A percentile compares a stretch with the other conserved stretches of the same genome.
phyloP scores from a whole-genome alignment of 305 asterid species.

The Petunia hybrid region DNA sequence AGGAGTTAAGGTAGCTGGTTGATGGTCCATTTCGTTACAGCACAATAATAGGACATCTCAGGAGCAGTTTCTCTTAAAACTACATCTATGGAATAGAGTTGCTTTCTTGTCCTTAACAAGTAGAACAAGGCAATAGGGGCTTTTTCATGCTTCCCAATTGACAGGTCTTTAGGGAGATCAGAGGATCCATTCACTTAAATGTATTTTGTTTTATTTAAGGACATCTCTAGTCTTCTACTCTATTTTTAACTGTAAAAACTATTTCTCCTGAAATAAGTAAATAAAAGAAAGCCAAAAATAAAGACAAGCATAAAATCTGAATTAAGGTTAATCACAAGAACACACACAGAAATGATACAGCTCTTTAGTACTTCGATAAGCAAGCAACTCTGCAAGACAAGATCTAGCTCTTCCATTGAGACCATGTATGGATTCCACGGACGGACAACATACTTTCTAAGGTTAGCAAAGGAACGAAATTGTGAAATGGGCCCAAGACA shows the following conservation, averaged over 20 bases:
- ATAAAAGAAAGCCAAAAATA: not conserved
- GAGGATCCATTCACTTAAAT: not conserved
- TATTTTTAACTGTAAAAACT: not conserved
- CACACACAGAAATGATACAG: not conserved
- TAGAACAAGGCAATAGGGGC: not conserved
- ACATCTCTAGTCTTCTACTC: not conserved
- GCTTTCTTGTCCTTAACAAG: not conserved
- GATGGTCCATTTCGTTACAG: not conserved
- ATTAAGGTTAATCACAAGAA: not conserved
- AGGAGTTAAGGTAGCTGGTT: not conserved
- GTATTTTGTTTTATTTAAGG: not conserved
- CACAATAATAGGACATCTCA: not conserved
- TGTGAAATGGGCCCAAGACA: not conserved
- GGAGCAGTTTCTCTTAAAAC: slow-evolving; percentile 6
- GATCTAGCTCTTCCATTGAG: not conserved
- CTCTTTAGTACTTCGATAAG: not conserved
- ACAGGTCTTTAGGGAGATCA: not conserved
- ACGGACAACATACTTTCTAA: not conserved
- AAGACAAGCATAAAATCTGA: not conserved
- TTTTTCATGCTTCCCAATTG: not conserved
- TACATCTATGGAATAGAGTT: not conserved
- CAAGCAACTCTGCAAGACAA: not conserved
- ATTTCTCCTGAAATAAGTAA: not conserved
- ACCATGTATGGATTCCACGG: not conserved
- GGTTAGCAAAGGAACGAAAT: not conserved